Evolutionary conservation across 2,329 filamentous ascomycete species (phyloP).

Genomic region (Penicillium sp.): DNA sequence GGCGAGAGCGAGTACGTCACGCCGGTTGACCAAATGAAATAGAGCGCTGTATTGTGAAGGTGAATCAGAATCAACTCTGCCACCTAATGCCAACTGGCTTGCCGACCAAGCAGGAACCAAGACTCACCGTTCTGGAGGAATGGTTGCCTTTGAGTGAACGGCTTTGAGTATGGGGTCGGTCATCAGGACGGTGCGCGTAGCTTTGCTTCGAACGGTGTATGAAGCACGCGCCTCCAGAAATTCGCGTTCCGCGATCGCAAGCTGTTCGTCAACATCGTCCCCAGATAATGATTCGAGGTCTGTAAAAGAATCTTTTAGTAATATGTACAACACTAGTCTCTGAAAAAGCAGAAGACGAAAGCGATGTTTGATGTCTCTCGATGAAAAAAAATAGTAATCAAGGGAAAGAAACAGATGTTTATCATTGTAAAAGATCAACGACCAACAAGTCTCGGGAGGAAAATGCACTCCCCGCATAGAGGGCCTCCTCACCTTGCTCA

Average conservation of each 20-base stretch:
- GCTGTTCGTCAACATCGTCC: conserved; percentile 48
- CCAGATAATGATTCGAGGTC: conserved; percentile 37
- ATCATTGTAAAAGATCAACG: background rate
- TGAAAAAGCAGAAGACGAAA: too few relatives aligned
- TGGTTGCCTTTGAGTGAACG: conserved; percentile 62
- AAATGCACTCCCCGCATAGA: background rate
- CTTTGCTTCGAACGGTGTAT: conserved; percentile 63
- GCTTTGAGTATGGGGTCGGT: conserved; percentile 72
- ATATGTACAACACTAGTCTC: too few relatives aligned
- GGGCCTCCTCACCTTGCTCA: conserved; percentile 33
- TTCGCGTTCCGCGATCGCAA: conserved; percentile 54
- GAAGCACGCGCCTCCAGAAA: conserved; percentile 64
- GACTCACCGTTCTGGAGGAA: conserved; percentile 61
- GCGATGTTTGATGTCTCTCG: too few relatives aligned
- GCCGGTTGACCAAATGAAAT: conserved; percentile 58
- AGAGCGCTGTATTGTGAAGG: conserved; percentile 52
- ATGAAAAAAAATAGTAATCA: background rate
- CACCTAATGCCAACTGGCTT: background rate
- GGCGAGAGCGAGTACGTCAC: conserved; percentile 60
- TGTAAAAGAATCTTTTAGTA: conserved; percentile 12
- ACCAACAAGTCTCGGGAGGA: background rate
- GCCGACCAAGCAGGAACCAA: background rate
- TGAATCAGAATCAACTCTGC: background rate
- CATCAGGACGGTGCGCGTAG: conserved; percentile 62
- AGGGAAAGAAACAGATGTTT: background rate